Base-by-base conservation (phyloP, 371 early-diverging fungal species). In the Nematocida ironsii region DNA sequence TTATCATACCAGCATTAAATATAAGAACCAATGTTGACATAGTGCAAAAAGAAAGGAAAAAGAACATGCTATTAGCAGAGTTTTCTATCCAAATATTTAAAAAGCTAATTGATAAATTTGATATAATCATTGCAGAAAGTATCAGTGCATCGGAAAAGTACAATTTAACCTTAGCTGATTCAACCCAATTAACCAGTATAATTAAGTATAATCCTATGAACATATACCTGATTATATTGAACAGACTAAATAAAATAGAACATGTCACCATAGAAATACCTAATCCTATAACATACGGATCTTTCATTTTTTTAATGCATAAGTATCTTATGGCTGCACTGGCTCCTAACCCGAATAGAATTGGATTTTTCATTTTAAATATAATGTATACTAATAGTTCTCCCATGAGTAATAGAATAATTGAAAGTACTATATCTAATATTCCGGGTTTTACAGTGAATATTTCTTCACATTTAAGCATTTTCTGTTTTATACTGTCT, bases 1-100 rank as follows among this genome's bases (percentile, higher is more conserved):
- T 7, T 7, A 64, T 33, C 9, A 45, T 64, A 16, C 64, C 64
- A 1, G 64, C 33, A 64, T 64, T 64, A 23, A 64, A 64, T 27
- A 64, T 13, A 39, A 64, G 7, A 42, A 42, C 7, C 3, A 64
- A 11, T 6, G 6, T 16, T 23, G 42, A 42, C 42, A 42, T 42
- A 16, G 2, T 11, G 1, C 27, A 27, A 11, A 64, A 3, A 13
- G 18, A 7, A 33, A 23, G 5, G 2, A 44, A 44, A 13, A 13
- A 7, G 23, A 7, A 27, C 23, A 3, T 3, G 2, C 64, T 64
- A 27, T 1, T 64, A 13, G 27, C 44, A 16, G 45, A 11, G 7
- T 0, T 9, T 11, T 64, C 44, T 13, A 39, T 23, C 64, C 64
- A 64, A 5, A 11, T n/a, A 42, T 5, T 42, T 11, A 33, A 16